These are phyloP conservation scores for Neofusicoccum cordaticola DNA, from an alignment of 2,329 filamentous ascomycete genomes.

Conservation along the genomic window DNA sequence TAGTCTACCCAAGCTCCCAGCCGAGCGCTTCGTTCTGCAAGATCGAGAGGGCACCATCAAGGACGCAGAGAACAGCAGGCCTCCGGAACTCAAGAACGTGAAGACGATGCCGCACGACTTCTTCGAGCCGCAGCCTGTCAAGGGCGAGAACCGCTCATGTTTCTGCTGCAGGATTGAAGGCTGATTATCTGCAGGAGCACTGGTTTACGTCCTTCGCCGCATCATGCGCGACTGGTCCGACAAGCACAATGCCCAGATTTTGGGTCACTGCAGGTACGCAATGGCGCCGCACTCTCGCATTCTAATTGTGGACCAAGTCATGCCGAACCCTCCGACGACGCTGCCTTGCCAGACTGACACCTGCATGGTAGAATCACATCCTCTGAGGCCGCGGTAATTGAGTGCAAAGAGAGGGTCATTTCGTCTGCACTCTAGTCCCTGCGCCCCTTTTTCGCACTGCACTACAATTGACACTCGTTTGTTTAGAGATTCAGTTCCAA, in stretches of 20 bases:
- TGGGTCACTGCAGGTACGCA: conserved; percentile 33
- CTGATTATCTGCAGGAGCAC: neutral
- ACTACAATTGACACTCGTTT: too few relatives aligned
- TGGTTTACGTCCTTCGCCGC: conserved; percentile 28
- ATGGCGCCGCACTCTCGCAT: conserved; percentile 37
- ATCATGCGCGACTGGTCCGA: conserved; percentile 36
- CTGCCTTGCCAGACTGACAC: neutral
- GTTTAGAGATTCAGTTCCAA: too few relatives aligned
- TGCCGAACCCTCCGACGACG: neutral
- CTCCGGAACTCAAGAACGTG: conserved; percentile 27
- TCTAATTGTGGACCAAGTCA: conserved; percentile 40
- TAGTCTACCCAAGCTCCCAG: conserved; percentile 32
- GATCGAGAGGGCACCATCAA: conserved; percentile 36
- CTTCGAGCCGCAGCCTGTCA: conserved; percentile 29
- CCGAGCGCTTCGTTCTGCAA: conserved; percentile 39
- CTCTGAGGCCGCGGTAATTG: neutral
- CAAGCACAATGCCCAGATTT: conserved; percentile 31
- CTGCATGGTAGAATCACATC: neutral
- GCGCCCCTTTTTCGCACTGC: too few relatives aligned
- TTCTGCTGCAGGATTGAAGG: too few relatives aligned
- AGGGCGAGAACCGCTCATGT: conserved; percentile 19
- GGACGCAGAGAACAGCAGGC: conserved; percentile 18
- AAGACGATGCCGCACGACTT: conserved; percentile 29
- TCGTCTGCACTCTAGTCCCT: neutral
- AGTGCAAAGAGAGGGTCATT: conserved; percentile 2